phyloP scores from a whole-genome alignment of 129 eudicot genomes.

The Lactuca sativa region DNA sequence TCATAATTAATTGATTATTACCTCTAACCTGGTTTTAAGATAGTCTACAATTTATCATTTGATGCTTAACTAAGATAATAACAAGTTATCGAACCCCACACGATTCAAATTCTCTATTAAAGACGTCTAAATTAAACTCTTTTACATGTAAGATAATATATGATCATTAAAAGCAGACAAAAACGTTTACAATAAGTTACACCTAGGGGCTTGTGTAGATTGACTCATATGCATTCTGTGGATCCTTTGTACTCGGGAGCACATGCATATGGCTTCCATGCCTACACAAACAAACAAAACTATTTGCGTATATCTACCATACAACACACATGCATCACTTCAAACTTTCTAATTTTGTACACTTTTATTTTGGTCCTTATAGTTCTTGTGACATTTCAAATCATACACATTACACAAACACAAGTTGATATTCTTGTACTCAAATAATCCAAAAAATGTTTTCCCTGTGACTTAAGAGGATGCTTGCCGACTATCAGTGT shows the following conservation, averaged over 20 bases:
- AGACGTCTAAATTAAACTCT: neutral
- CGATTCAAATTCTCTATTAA: too few species aligned
- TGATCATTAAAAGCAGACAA: constrained; percentile 4
- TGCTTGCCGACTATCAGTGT: neutral
- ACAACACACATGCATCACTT: constrained; percentile 20
- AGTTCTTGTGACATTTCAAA: constrained; percentile 8
- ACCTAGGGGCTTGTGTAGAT: constrained; percentile 19
- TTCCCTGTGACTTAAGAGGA: neutral
- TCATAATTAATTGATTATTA: too few species aligned
- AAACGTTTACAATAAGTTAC: constrained; percentile 9
- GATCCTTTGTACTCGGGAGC: constrained; percentile 31
- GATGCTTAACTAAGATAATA: too few species aligned
- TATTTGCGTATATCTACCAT: constrained; percentile 17
- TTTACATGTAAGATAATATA: neutral
- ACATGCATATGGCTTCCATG: constrained; percentile 29
- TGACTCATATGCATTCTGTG: constrained; percentile 19
- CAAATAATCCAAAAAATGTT: neutral
- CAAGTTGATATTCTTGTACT: constrained; percentile 9
- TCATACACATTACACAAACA: neutral
- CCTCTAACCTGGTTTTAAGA: too few species aligned
- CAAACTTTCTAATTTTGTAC: constrained; percentile 15
- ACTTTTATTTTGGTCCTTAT: constrained; percentile 5
- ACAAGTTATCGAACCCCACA: too few species aligned
- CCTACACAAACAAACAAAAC: constrained; percentile 32
- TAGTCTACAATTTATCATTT: too few species aligned